Percentiles rank a stretch among this genome's conserved stretches.
phyloP scores from a whole-genome alignment of 1,284 basidiomycete genomes.

The Ustilago bromivora region DNA sequence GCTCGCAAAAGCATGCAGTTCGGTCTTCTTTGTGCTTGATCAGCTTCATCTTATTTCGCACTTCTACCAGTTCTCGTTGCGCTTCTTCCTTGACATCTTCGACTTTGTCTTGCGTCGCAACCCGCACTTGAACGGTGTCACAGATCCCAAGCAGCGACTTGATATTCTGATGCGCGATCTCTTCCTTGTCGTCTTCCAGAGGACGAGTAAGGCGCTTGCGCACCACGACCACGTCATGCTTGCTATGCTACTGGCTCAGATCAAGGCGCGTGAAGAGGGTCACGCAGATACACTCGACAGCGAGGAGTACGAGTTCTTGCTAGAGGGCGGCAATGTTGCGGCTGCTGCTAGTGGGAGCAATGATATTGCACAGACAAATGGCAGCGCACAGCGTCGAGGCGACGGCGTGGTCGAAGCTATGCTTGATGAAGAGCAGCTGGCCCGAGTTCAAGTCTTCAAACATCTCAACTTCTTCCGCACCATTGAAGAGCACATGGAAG shows the following conservation, averaged over 20 bases:
- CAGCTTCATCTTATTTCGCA: constrained; percentile 94
- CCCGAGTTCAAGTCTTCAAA: constrained; percentile 71
- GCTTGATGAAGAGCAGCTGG: constrained; percentile 75
- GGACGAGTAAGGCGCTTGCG: constrained; percentile 89
- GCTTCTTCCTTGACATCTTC: constrained; percentile 98
- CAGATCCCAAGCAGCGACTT: constrained; percentile 81
- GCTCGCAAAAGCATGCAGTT: constrained; percentile 93
- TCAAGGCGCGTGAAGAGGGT: constrained; percentile 77
- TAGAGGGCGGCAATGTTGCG: constrained; percentile 82
- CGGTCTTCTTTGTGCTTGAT: constrained; percentile 96
- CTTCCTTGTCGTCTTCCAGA: constrained; percentile 88
- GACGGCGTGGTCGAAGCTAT: constrained; percentile 49
- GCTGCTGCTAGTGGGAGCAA: constrained; percentile 71
- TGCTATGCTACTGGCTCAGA: constrained; percentile 88
- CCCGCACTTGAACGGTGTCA: constrained; percentile 83
- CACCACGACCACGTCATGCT: constrained; percentile 93
- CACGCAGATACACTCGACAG: constrained; percentile 75
- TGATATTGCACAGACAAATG: constrained; percentile 26
- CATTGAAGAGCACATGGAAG: constrained; percentile 78
- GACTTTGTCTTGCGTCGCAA: constrained; percentile 93
- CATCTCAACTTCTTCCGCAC: constrained; percentile 78
- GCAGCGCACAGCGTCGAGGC: constrained; percentile 56
- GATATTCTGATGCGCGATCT: constrained; percentile 89
- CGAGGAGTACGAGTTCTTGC: constrained; percentile 84
- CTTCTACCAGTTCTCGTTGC: constrained; percentile 98